These are phyloP conservation scores for Xylaria longipes DNA, from an alignment of 495 filamentous ascomycete species.

Conservation along the genomic window DNA sequence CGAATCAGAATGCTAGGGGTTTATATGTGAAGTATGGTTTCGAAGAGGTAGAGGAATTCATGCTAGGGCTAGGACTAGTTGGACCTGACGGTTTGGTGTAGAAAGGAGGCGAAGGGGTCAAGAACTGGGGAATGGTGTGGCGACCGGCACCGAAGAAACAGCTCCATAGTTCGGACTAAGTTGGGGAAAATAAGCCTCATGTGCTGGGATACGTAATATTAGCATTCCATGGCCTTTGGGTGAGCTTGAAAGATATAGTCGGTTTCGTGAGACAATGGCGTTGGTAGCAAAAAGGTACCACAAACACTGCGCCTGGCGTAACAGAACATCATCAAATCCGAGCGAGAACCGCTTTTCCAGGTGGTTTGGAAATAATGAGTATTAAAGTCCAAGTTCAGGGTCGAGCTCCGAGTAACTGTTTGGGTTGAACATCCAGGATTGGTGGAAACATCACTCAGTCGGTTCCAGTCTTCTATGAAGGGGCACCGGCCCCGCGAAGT, in stretches of 20 bases:
- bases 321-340: background rate
- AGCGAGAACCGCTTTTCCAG: background rate
- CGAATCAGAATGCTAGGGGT: conserved; percentile 5
- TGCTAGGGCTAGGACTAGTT: conserved; percentile 13
- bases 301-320: too few species aligned
- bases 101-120: conserved; percentile 19
- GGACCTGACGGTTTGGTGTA: conserved; percentile 20
- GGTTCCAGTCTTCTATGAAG: background rate
- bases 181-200: background rate
- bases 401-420: conserved; percentile 12
- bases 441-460: conserved; percentile 11
- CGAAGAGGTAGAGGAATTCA: conserved; percentile 14
- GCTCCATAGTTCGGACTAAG: background rate
- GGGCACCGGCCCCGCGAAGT: background rate
- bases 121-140: conserved; percentile 24
- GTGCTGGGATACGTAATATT: background rate
- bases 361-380: background rate
- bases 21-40: conserved; percentile 26
- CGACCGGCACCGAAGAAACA: conserved; percentile 18
- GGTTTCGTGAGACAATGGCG: background rate
- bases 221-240: background rate
- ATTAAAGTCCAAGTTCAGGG: background rate
- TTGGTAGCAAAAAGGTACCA: background rate
- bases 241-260: background rate
- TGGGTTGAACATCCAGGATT: conserved; percentile 12